Conservation (phyloP, 805 yeast genomes). For the Sugiyamaella boreocaroliniensis region DNA sequence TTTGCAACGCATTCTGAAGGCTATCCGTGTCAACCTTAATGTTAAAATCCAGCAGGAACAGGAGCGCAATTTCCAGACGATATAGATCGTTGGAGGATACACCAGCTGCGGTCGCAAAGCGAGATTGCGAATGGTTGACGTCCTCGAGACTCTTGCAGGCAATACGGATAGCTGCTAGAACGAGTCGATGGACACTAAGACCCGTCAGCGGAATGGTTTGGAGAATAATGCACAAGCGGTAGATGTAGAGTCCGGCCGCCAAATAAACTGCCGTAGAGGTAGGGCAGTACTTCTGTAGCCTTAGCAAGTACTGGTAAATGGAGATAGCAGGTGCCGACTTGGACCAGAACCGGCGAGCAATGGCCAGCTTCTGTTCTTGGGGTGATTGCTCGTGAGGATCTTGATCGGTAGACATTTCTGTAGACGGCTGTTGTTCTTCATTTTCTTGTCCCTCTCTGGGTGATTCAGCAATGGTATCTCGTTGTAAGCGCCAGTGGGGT, state of each 20-base stretch:
- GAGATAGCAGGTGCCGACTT: slow-evolving; percentile 28
- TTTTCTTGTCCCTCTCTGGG: neutral
- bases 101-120: slow-evolving; percentile 45
- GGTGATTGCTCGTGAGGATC: neutral
- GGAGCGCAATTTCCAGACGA: slow-evolving; percentile 44
- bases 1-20: slow-evolving; percentile 30
- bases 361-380: slow-evolving; percentile 13
- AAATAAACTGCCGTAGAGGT: slow-evolving; percentile 34
- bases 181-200: slow-evolving; percentile 37
- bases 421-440: neutral
- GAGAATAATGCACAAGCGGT: slow-evolving; percentile 28
- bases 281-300: slow-evolving; percentile 36
- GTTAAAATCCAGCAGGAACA: slow-evolving; percentile 45
- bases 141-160: slow-evolving; percentile 46
- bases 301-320: slow-evolving; percentile 28
- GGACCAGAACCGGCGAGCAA: slow-evolving; percentile 29
- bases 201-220: slow-evolving; percentile 31
- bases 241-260: slow-evolving; percentile 32
- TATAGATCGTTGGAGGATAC: slow-evolving; percentile 39
- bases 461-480: neutral
- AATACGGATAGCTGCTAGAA: slow-evolving; percentile 39
- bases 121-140: slow-evolving; percentile 38
- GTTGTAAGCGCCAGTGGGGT: neutral
- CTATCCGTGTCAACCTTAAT: slow-evolving; percentile 37
- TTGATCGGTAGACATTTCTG: neutral